These are phyloP conservation scores for Austroboletus rostrupii DNA, from an alignment of 1,284 basidiomycete genomes.

Conservation along the genomic window DNA sequence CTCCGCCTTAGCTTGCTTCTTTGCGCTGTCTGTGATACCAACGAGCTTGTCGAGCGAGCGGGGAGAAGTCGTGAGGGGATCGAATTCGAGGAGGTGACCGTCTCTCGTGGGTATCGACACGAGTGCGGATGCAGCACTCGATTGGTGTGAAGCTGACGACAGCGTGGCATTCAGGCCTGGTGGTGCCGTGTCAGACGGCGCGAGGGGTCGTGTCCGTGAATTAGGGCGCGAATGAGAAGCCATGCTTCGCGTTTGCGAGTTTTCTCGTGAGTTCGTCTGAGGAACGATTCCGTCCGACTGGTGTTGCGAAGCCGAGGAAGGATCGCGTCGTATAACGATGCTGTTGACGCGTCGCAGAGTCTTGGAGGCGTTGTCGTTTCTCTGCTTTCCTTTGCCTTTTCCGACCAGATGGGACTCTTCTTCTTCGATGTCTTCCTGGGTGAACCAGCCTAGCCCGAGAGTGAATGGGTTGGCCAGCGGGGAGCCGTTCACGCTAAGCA, in stretches of 20 bases:
- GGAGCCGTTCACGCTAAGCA: constrained; percentile 74
- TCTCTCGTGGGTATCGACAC: constrained; percentile 71
- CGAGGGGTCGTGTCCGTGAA: constrained; percentile 36
- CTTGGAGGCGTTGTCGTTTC: constrained; percentile 2
- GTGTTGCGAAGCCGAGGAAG: constrained; percentile 33
- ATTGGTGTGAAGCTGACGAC: constrained; percentile 11
- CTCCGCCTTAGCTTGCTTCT: constrained; percentile 73
- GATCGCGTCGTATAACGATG: constrained; percentile 60
- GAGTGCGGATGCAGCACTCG: constrained; percentile 38
- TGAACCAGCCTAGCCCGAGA: constrained; percentile 52
- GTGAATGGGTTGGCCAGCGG: constrained; percentile 71
- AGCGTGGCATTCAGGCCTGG: constrained; percentile 13
- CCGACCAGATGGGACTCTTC: constrained; percentile 5
- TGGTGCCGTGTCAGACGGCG: constrained; percentile 20
- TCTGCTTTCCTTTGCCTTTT: constrained; percentile 23
- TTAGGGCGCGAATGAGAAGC: constrained; percentile 33
- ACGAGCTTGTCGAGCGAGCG: constrained; percentile 65
- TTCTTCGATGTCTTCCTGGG: constrained; percentile 33
- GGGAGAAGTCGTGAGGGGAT: constrained; percentile 68
- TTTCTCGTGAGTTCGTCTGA: neutral
- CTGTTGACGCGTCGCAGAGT: constrained; percentile 48
- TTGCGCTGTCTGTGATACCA: constrained; percentile 73
- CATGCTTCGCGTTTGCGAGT: constrained; percentile 42
- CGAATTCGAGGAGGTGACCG: constrained; percentile 74
- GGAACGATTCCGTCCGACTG: neutral